A percentile compares a stretch with the other conserved stretches of the same genome.
Conservation (phyloP, 345 rosid species). For the Passiflora organensis region DNA sequence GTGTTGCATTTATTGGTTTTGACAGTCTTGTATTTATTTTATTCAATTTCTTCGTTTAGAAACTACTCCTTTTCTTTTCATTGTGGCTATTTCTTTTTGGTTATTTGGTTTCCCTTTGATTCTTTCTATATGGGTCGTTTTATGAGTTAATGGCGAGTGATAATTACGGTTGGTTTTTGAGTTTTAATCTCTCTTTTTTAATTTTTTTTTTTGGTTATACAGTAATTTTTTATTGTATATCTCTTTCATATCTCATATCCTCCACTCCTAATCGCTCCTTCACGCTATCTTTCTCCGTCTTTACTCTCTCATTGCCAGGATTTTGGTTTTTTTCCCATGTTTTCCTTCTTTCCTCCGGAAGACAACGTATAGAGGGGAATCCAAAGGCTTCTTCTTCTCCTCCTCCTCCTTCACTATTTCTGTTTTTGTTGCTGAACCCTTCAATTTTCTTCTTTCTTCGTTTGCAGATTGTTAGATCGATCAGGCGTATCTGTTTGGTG, state of each 20-base stretch:
- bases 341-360: slow-evolving; percentile 22
- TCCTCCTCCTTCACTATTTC: background rate
- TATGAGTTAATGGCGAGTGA: slow-evolving; percentile 18
- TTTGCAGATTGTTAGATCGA: slow-evolving; percentile 29
- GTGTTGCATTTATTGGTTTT: background rate
- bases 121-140: slow-evolving; percentile 19
- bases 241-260: slow-evolving; percentile 12
- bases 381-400: slow-evolving; percentile 1
- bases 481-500: slow-evolving; percentile 27
- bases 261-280: background rate
- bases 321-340: slow-evolving; percentile 11
- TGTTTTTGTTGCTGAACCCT: background rate
- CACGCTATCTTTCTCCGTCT: background rate
- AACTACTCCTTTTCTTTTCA: slow-evolving; percentile 12
- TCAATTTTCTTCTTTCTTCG: background rate
- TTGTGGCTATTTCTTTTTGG: background rate
- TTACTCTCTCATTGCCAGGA: background rate
- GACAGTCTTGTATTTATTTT: background rate
- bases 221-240: background rate
- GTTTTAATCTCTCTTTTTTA: slow-evolving; percentile 11
- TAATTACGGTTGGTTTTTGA: slow-evolving; percentile 10
- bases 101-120: slow-evolving; percentile 5
- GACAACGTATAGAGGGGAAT: slow-evolving; percentile 8
- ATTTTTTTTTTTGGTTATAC: background rate
- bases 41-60: slow-evolving; percentile 12